These are phyloP conservation scores for Parmelia sp. DNA, from an alignment of 495 filamentous ascomycete species.

Conservation along the genomic window DNA sequence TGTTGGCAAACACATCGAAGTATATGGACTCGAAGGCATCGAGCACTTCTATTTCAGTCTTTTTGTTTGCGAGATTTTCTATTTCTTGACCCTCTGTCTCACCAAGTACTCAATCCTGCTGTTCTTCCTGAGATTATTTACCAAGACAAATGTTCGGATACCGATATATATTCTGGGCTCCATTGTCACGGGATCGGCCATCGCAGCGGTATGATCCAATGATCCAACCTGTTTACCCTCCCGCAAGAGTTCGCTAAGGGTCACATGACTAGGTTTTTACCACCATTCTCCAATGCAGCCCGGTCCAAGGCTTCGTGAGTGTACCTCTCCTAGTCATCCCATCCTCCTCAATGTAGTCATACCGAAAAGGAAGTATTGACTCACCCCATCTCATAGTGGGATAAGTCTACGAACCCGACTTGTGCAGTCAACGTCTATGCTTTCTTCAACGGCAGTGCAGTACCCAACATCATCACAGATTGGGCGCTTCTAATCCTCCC, in stretches of 20 bases:
- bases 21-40: conserved; percentile 4
- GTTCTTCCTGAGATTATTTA: conserved; percentile 6
- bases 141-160: conserved; percentile 7
- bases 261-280: conserved; percentile 3
- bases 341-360: background rate
- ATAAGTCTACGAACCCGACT: conserved; percentile 6
- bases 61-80: conserved; percentile 14
- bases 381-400: background rate
- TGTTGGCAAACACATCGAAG: conserved; percentile 11
- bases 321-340: background rate
- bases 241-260: background rate
- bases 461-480: conserved; percentile 34
- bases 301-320: conserved; percentile 9
- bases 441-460: conserved; percentile 28
- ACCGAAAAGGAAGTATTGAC: background rate
- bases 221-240: background rate
- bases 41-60: conserved; percentile 6
- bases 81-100: conserved; percentile 12
- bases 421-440: conserved; percentile 19
- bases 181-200: conserved; percentile 9
- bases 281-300: conserved; percentile 14
- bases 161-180: background rate
- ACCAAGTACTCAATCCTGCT: conserved; percentile 16
- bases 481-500: conserved; percentile 27
- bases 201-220: conserved; percentile 15